Percentiles rank a stretch among this genome's conserved stretches.
phyloP scores from a whole-genome alignment of 2,329 filamentous ascomycete genomes.

The Magnaporthales sp. region DNA sequence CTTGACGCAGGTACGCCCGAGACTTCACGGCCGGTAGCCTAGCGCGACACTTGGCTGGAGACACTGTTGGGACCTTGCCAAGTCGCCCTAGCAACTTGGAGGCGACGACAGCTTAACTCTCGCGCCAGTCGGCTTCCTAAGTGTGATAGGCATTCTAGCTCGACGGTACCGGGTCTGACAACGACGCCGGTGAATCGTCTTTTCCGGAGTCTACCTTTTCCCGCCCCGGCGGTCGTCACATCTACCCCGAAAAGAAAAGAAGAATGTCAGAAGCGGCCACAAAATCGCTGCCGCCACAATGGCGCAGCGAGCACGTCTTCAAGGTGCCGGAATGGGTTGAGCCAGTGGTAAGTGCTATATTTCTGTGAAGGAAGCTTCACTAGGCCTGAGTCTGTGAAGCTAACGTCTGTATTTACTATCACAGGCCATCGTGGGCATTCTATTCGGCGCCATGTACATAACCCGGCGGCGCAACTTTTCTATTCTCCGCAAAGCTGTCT shows the following conservation, averaged over 20 bases:
- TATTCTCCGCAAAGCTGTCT: conserved; percentile 15
- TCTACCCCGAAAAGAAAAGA: not conserved
- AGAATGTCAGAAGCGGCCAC: not conserved
- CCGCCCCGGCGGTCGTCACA: not conserved
- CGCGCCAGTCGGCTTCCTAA: not conserved
- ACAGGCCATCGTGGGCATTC: conserved; percentile 27
- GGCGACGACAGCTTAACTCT: not conserved
- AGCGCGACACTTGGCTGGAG: not conserved
- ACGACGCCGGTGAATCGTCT: not conserved
- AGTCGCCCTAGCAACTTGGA: not conserved
- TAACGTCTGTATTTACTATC: not conserved
- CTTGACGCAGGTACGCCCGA: not conserved
- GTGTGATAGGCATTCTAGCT: not conserved
- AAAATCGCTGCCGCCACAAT: not conserved
- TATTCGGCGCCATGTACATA: conserved; percentile 27
- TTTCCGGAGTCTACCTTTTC: not conserved
- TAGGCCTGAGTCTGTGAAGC: not conserved
- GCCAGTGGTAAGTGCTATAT: conserved; percentile 18
- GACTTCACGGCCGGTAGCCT: not conserved
- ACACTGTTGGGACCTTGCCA: not conserved
- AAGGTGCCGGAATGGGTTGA: conserved; percentile 25
- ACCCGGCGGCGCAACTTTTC: conserved; percentile 26
- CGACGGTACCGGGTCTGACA: not conserved
- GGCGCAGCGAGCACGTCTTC: conserved; percentile 10
- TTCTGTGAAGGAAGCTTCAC: not conserved